Percentiles rank a stretch among this genome's conserved stretches.
Evolutionary conservation across 306 rosid genomes (phyloP).

Genomic region (Ammopiptanthus mongolicus): DNA sequence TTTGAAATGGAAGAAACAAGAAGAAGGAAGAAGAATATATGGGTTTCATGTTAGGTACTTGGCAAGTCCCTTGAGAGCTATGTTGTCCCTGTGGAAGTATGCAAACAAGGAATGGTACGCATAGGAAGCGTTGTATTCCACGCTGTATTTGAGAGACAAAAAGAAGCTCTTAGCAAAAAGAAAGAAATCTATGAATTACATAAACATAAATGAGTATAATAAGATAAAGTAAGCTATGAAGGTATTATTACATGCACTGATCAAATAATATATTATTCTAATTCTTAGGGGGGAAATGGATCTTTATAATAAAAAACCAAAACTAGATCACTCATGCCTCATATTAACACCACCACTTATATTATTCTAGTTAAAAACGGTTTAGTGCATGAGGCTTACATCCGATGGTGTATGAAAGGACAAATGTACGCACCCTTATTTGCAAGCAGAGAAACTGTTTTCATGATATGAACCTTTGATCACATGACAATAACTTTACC

Average conservation of each 20-base stretch:
- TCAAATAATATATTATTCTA: neutral
- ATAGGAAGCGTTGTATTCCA: constrained; percentile 54
- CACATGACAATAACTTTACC: too few relatives aligned
- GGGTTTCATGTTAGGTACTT: constrained; percentile 24
- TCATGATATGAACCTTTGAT: too few relatives aligned
- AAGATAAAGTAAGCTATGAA: neutral
- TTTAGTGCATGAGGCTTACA: too few relatives aligned
- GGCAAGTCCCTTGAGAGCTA: constrained; percentile 52
- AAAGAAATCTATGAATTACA: neutral
- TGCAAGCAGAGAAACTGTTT: too few relatives aligned
- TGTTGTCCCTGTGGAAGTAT: constrained; percentile 53
- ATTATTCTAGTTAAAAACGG: neutral
- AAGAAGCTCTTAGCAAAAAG: neutral
- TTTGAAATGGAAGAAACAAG: neutral
- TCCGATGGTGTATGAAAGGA: too few relatives aligned
- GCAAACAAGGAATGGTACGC: constrained; percentile 59
- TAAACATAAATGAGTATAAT: neutral
- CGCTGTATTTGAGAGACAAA: constrained; percentile 23
- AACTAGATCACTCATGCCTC: neutral
- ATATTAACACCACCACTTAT: neutral
- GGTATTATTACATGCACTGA: neutral
- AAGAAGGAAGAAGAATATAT: neutral
- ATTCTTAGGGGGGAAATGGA: neutral
- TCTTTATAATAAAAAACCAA: neutral
- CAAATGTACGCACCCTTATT: too few relatives aligned